A percentile compares a stretch with the other conserved stretches of the same genome.
Conservation (phyloP, 805 yeast species). For the Groenewaldozyma tartarivorans region DNA sequence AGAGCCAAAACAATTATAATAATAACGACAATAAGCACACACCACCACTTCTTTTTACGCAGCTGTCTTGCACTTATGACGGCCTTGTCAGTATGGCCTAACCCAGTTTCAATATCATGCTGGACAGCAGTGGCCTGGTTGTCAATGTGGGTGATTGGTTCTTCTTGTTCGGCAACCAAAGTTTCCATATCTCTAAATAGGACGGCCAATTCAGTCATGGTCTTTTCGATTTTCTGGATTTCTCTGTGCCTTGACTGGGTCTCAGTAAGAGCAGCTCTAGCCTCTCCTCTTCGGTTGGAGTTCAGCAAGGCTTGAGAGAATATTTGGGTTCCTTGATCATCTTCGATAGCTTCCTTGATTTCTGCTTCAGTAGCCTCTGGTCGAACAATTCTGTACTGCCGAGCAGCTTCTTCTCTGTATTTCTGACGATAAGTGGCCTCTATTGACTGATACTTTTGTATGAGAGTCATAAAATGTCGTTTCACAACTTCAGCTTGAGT, state of each 20-base stretch:
- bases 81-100: conserved; percentile 88
- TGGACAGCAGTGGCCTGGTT: conserved; percentile 77
- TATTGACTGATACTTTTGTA: conserved; percentile 76
- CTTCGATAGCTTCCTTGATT: conserved; percentile 76
- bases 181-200: conserved; percentile 94
- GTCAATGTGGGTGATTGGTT: conserved; percentile 71
- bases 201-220: conserved; percentile 92
- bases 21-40: conserved; percentile 44
- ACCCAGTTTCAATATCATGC: conserved; percentile 85
- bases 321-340: conserved; percentile 75
- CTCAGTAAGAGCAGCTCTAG: conserved; percentile 88
- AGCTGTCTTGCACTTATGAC: conserved; percentile 81
- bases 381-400: conserved; percentile 75
- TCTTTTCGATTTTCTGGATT: conserved; percentile 85
- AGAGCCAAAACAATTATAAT: conserved; percentile 22
- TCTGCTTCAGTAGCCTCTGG: conserved; percentile 56
- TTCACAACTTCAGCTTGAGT: conserved; percentile 87
- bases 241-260: conserved; percentile 95
- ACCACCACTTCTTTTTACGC: conserved; percentile 84
- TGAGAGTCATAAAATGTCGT: conserved; percentile 72
- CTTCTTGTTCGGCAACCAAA: conserved; percentile 92
- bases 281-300: conserved; percentile 47
- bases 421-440: conserved; percentile 82
- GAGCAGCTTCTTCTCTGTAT: conserved; percentile 78
- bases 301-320: conserved; percentile 70